phyloP scores from a whole-genome alignment of 176 grass and related monocot genomes.

The Cenchrus purpureus region DNA sequence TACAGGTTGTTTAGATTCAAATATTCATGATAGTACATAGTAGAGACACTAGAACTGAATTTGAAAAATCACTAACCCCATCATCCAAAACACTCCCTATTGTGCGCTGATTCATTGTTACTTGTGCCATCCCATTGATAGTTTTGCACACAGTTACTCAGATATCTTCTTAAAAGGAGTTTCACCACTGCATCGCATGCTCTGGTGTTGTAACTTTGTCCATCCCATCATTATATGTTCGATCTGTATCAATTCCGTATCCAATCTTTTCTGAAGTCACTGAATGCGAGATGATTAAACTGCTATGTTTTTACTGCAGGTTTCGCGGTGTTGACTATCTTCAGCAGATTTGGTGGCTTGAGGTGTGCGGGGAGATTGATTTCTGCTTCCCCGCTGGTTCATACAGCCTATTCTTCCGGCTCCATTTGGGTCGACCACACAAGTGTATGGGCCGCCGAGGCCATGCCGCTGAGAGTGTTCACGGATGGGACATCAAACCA shows the following conservation, averaged over 20 bases:
- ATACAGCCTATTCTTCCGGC: slow-evolving; percentile 76
- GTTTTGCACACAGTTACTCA: not conserved
- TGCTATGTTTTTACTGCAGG: slow-evolving; percentile 42
- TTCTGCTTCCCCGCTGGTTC: slow-evolving; percentile 75
- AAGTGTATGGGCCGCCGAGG: slow-evolving; percentile 53
- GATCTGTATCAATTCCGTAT: not conserved
- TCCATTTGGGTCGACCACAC: slow-evolving; percentile 63
- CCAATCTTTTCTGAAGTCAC: not conserved
- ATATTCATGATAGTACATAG: not conserved
- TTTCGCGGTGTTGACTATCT: slow-evolving; percentile 76
- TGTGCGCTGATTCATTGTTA: not conserved
- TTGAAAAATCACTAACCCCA: not conserved
- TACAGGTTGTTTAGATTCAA: not conserved
- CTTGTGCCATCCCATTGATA: not conserved
- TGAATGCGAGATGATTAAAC: slow-evolving; percentile 7
- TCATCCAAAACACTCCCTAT: not conserved
- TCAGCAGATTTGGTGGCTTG: slow-evolving; percentile 92
- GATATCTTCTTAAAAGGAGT: not conserved
- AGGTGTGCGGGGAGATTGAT: slow-evolving; percentile 65
- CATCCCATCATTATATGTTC: not conserved
- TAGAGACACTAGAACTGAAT: not conserved
- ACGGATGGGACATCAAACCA: slow-evolving; percentile 78
- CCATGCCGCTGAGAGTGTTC: slow-evolving; percentile 56
- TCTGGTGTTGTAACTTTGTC: not conserved
- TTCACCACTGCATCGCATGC: not conserved